These are phyloP conservation scores for Boletus reticulatus DNA, from an alignment of 768 basidiomycete genomes.

Conservation along the genomic window DNA sequence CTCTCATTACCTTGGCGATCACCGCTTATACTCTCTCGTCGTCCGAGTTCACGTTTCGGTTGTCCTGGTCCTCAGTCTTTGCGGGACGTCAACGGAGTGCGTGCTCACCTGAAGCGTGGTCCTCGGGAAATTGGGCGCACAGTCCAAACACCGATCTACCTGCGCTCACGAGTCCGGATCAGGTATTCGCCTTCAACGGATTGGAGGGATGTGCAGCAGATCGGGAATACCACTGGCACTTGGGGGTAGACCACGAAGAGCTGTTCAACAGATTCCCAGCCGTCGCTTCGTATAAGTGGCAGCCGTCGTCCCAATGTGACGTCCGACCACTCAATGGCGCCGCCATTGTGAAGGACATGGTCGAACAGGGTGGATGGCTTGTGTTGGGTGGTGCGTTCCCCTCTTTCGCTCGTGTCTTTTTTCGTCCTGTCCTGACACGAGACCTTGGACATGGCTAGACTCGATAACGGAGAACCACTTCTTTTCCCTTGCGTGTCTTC, in stretches of 20 bases:
- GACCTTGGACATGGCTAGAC: conserved; percentile 36
- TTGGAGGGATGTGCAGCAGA: conserved; percentile 61
- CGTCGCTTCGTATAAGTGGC: conserved; percentile 54
- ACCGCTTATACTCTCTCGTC: conserved; percentile 32
- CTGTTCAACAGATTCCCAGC: conserved; percentile 53
- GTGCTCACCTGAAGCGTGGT: conserved; percentile 37
- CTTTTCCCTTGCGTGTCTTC: conserved; percentile 65
- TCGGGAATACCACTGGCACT: conserved; percentile 63
- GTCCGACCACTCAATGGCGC: conserved; percentile 41
- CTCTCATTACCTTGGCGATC: conserved; percentile 25
- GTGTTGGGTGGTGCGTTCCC: conserved; percentile 54
- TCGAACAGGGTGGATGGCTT: conserved; percentile 70
- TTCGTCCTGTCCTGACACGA: background rate
- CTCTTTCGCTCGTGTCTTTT: background rate
- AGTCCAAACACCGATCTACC: conserved; percentile 35
- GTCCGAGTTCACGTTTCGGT: conserved; percentile 10
- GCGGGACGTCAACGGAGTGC: conserved; percentile 23
- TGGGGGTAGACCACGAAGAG: conserved; percentile 48
- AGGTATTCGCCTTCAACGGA: conserved; percentile 53
- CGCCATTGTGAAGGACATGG: conserved; percentile 52
- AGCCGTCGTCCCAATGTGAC: conserved; percentile 44
- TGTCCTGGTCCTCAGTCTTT: conserved; percentile 26
- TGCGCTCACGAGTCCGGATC: conserved; percentile 37
- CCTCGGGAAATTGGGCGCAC: conserved; percentile 41
- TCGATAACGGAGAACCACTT: conserved; percentile 73